phyloP scores from a whole-genome alignment of 495 filamentous ascomycete genomes.

The Alectoria sarmentosa region DNA sequence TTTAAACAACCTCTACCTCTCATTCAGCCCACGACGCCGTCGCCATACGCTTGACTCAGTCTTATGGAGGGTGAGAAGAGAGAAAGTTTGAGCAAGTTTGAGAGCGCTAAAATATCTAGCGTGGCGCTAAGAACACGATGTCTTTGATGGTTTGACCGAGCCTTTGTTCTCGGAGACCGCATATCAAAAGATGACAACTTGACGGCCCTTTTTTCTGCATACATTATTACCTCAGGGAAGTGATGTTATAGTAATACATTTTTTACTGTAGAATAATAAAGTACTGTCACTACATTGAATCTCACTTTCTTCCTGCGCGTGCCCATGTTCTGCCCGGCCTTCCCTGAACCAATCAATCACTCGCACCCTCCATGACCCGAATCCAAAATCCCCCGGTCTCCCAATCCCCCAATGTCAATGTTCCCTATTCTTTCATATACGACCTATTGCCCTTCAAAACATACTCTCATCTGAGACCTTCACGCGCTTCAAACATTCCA shows the following conservation, averaged over 20 bases:
- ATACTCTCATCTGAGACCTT: no score
- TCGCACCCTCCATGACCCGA: background rate
- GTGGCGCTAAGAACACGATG: background rate
- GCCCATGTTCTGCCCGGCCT: background rate
- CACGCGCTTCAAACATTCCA: slow-evolving; percentile 1
- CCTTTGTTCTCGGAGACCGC: background rate
- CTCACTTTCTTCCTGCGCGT: background rate
- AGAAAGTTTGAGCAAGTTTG: slow-evolving; percentile 16
- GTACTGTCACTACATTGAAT: no score
- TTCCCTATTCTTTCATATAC: background rate
- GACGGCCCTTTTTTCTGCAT: no score
- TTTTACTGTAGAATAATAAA: no score
- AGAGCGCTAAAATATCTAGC: slow-evolving; percentile 1
- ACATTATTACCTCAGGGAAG: no score
- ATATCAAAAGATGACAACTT: background rate
- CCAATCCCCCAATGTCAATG: background rate
- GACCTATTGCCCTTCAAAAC: background rate
- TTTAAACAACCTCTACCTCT: background rate
- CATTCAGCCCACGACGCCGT: no score
- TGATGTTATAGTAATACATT: no score
- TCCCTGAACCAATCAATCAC: background rate
- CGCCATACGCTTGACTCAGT: no score
- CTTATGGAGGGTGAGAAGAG: background rate
- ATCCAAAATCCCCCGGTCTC: no score
- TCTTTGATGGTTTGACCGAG: background rate